Evolutionary conservation across 257 asterid species (phyloP).

Genomic region (Rehmannia glutinosa): DNA sequence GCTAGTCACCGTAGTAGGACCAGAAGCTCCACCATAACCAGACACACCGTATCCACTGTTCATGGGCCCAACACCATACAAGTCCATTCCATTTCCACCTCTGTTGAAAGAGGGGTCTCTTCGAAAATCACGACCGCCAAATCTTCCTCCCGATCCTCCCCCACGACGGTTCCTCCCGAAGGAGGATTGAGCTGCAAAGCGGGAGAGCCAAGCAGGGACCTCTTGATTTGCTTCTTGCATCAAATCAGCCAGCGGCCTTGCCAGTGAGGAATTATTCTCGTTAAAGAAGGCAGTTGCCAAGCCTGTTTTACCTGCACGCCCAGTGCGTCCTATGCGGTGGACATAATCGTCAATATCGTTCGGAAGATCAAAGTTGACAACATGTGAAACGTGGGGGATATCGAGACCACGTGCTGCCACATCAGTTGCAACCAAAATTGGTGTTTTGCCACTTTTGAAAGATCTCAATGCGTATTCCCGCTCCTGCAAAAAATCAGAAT

Average conservation of each 20-base stretch:
- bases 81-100: constrained; percentile 38
- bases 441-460: constrained; percentile 63
- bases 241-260: constrained; percentile 54
- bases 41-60: constrained; percentile 26
- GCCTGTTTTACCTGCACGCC: constrained; percentile 76
- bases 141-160: constrained; percentile 38
- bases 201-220: constrained; percentile 77
- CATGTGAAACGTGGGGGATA: constrained; percentile 76
- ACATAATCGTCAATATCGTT: constrained; percentile 74
- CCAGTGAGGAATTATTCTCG: constrained; percentile 57
- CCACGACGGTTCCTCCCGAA: constrained; percentile 49
- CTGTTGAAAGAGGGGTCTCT: constrained; percentile 40
- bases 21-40: constrained; percentile 28
- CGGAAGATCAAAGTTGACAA: constrained; percentile 73
- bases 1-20: constrained; percentile 40
- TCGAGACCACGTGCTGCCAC: constrained; percentile 88
- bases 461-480: constrained; percentile 68
- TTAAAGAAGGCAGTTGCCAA: constrained; percentile 75
- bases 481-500: constrained; percentile 39
- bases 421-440: constrained; percentile 72
- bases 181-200: constrained; percentile 51
- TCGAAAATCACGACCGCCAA: constrained; percentile 62
- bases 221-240: constrained; percentile 81
- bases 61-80: constrained; percentile 33
- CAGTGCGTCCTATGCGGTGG: constrained; percentile 76